Conservation (phyloP, 2,329 filamentous ascomycete genomes). For the Botrytis fabae region DNA sequence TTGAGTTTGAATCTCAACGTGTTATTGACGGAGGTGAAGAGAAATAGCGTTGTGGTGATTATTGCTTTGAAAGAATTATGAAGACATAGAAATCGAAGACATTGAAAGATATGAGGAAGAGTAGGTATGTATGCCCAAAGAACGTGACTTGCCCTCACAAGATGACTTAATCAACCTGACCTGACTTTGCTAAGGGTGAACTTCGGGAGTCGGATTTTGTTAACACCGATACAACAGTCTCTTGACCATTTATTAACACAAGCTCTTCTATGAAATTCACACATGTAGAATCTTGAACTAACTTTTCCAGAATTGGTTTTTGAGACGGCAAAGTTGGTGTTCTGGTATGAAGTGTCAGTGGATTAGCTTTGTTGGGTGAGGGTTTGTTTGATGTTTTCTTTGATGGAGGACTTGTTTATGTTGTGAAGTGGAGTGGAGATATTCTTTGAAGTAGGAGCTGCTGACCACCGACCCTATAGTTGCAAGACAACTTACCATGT, state of each 20-base stretch:
- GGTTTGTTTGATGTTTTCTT: background rate
- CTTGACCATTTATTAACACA: background rate
- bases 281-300: background rate
- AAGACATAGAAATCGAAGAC: background rate
- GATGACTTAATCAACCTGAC: background rate
- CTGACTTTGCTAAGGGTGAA: background rate
- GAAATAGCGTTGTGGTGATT: background rate
- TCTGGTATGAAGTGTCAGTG: background rate
- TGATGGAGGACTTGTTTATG: background rate
- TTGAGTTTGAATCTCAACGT: background rate
- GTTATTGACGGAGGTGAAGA: background rate
- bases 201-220: background rate
- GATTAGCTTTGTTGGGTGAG: background rate
- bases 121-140: background rate
- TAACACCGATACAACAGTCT: background rate
- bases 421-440: background rate
- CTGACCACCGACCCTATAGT: background rate
- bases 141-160: background rate
- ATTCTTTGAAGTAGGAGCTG: background rate
- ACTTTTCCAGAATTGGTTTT: background rate
- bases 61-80: accelerated
- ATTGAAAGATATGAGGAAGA: background rate
- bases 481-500: background rate
- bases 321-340: background rate
- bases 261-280: background rate